Conservation (phyloP, 257 asterid species). For the Solanum raphanifolium region DNA sequence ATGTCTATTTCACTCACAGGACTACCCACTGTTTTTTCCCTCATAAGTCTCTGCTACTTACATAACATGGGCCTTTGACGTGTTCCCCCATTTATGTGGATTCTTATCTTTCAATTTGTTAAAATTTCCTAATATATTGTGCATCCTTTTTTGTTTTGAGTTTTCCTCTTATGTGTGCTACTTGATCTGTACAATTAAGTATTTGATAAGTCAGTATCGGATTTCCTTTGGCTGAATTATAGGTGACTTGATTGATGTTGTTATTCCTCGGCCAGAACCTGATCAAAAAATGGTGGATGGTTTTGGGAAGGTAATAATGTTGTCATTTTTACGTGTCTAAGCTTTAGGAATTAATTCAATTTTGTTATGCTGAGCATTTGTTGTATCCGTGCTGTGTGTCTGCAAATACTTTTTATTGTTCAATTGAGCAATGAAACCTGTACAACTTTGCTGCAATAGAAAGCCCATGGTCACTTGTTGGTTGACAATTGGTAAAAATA, state of each 20-base stretch:
- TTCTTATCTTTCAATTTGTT: neutral
- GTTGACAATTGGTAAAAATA: neutral
- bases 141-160: neutral
- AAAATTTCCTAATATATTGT: neutral
- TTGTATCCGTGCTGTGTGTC: neutral
- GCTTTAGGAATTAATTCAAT: neutral
- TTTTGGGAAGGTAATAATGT: slow-evolving; percentile 45
- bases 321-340: neutral
- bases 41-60: neutral
- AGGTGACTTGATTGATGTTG: slow-evolving; percentile 54
- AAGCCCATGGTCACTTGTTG: neutral
- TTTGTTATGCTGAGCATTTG: neutral
- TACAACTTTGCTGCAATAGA: neutral
- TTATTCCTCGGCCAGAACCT: slow-evolving; percentile 55
- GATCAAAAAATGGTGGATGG: slow-evolving; percentile 17
- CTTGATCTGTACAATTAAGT: neutral
- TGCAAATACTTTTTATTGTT: neutral
- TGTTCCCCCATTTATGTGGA: neutral
- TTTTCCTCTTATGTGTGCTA: neutral
- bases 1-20: neutral
- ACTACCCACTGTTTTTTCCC: neutral
- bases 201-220: neutral
- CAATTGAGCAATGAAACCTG: neutral
- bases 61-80: neutral
- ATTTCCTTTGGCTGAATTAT: slow-evolving; percentile 11